Evolutionary conservation across 2,329 filamentous ascomycete genomes (phyloP).

Genomic region (Lecanosticta acicola): DNA sequence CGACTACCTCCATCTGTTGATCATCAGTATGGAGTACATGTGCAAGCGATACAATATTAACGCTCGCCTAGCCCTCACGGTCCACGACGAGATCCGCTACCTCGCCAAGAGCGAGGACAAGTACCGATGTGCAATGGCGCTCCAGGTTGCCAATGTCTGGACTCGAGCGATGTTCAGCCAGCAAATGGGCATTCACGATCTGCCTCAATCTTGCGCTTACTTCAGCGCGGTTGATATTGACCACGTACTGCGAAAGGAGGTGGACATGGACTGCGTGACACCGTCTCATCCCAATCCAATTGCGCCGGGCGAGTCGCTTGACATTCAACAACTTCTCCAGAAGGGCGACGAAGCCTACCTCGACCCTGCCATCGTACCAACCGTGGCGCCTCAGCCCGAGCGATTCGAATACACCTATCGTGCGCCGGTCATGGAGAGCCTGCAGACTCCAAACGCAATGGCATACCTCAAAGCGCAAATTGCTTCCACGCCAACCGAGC

Average conservation of each 20-base stretch:
- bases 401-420: slow-evolving; percentile 64
- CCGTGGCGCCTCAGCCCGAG: slow-evolving; percentile 54
- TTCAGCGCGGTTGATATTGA: slow-evolving; percentile 96
- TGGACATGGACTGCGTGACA: slow-evolving; percentile 95
- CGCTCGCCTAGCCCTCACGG: slow-evolving; percentile 83
- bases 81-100: slow-evolving; percentile 96
- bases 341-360: slow-evolving; percentile 65
- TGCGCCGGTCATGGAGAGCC: slow-evolving; percentile 69
- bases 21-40: slow-evolving; percentile 92
- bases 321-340: slow-evolving; percentile 70
- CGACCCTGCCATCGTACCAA: slow-evolving; percentile 58
- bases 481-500: slow-evolving; percentile 63
- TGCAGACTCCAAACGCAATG: slow-evolving; percentile 37
- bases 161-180: slow-evolving; percentile 96
- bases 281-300: slow-evolving; percentile 77
- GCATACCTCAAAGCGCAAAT: slow-evolving; percentile 80
- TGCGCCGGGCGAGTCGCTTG: slow-evolving; percentile 76
- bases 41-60: slow-evolving; percentile 76
- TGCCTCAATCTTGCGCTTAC: slow-evolving; percentile 90
- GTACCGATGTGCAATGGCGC: slow-evolving; percentile 83
- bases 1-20: slow-evolving; percentile 90
- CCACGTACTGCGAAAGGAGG: slow-evolving; percentile 91
- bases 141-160: slow-evolving; percentile 94
- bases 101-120: slow-evolving; percentile 78
- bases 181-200: slow-evolving; percentile 90